Percentiles rank a stretch among this genome's conserved stretches.
Conservation (phyloP, 129 eudicot species). For the Centaurea solstitialis region DNA sequence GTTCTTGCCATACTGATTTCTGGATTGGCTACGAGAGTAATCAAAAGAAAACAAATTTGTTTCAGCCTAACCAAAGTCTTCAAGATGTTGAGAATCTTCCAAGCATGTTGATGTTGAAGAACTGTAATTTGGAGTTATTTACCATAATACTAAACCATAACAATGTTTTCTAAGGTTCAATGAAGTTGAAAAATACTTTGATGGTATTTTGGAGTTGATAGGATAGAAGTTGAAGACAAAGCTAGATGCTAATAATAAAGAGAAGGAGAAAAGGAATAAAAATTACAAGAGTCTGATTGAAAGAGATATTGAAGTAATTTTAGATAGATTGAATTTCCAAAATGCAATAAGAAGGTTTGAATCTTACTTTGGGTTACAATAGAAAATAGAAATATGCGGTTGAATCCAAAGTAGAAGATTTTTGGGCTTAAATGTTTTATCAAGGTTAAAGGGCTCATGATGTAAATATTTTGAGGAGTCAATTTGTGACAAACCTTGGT, state of each 20-base stretch:
- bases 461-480: background rate
- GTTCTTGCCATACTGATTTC: too few species aligned
- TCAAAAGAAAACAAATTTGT: background rate
- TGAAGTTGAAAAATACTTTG: too few species aligned
- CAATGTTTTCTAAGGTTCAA: too few species aligned
- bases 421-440: background rate
- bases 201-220: too few species aligned
- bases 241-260: too few species aligned
- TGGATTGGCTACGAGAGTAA: background rate
- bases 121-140: too few species aligned
- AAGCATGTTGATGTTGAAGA: background rate
- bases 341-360: background rate
- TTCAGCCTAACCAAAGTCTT: background rate
- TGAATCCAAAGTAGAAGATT: background rate
- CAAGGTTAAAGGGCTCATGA: background rate
- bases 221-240: too few species aligned
- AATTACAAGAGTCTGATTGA: background rate
- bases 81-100: background rate
- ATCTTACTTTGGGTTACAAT: background rate
- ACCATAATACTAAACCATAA: too few species aligned
- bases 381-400: background rate
- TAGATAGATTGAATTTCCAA: background rate
- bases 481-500: background rate
- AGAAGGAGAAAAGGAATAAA: too few species aligned
- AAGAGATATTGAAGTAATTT: background rate